Evolutionary conservation across 345 rosid species (phyloP).

Genomic region (Aethionema arabicum): DNA sequence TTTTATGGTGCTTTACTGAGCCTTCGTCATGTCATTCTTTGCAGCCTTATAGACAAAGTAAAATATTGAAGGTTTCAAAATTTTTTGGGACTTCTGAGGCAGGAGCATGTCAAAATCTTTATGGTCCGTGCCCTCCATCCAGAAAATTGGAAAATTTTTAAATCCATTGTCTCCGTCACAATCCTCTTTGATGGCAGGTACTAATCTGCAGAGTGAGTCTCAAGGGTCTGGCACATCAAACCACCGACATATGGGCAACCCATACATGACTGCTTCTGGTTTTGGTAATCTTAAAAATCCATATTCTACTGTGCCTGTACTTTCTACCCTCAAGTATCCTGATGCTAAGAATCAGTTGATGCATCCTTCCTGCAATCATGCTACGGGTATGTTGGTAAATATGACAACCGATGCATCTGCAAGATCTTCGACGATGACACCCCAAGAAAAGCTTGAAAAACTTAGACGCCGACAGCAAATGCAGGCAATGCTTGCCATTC

Average conservation of each 20-base stretch:
- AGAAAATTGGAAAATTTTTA: constrained; percentile 37
- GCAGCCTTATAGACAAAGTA: constrained; percentile 58
- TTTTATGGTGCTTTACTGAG: constrained; percentile 15
- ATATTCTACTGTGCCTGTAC: constrained; percentile 51
- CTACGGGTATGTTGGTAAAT: constrained; percentile 40
- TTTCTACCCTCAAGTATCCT: constrained; percentile 47
- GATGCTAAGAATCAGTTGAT: constrained; percentile 48
- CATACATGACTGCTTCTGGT: constrained; percentile 46
- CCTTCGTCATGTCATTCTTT: constrained; percentile 11
- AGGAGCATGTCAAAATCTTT: constrained; percentile 40
- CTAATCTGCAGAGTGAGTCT: constrained; percentile 49
- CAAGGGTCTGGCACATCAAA: constrained; percentile 50
- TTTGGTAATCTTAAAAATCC: constrained; percentile 57
- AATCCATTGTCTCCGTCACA: constrained; percentile 44
- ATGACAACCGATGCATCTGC: constrained; percentile 43
- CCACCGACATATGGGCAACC: constrained; percentile 49
- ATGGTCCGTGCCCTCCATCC: constrained; percentile 47
- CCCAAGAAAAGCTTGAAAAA: constrained; percentile 91
- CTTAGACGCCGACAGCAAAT: constrained; percentile 89
- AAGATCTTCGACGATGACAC: constrained; percentile 74
- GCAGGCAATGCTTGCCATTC: constrained; percentile 97
- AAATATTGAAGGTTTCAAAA: constrained; percentile 44
- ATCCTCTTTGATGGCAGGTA: constrained; percentile 44
- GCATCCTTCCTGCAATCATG: constrained; percentile 54
- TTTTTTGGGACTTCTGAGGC: constrained; percentile 44